Evolutionary conservation across 139 green algal genomes (phyloP).

Genomic region (Coccomyxa sp.): DNA sequence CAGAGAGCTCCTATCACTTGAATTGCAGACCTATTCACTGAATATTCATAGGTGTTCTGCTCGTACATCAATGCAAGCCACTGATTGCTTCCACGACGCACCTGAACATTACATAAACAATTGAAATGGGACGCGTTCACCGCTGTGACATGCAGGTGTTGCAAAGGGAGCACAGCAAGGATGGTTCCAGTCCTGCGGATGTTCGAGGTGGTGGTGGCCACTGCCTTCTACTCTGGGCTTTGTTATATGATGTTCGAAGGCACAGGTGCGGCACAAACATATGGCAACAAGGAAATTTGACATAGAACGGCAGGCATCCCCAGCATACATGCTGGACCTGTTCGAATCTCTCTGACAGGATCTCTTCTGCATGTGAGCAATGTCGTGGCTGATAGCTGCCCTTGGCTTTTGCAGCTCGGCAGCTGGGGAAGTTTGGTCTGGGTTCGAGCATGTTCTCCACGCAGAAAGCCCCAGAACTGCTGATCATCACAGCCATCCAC

Average conservation of each 20-base stretch:
- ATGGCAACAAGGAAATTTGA: too few species aligned
- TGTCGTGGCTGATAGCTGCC: neutral
- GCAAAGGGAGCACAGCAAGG: neutral
- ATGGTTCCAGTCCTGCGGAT: constrained; percentile 3
- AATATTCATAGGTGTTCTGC: too few species aligned
- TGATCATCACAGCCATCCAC: constrained; percentile 2
- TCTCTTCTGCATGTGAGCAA: neutral
- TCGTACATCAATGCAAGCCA: too few species aligned
- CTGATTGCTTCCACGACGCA: too few species aligned
- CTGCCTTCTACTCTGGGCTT: constrained; percentile 13
- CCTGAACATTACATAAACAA: too few species aligned
- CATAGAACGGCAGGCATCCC: too few species aligned
- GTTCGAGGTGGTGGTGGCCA: constrained; percentile 7
- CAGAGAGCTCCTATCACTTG: too few species aligned
- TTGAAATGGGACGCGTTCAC: too few species aligned
- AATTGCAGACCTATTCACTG: too few species aligned
- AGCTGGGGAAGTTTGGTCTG: neutral
- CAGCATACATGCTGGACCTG: too few species aligned
- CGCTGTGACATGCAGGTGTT: too few species aligned
- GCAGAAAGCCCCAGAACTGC: neutral
- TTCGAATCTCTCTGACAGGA: neutral
- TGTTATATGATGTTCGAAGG: constrained; percentile 16
- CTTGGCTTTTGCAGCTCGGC: neutral
- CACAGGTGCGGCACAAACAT: neutral
- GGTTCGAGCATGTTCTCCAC: neutral